These are phyloP conservation scores for Solanum lignicaule DNA, from an alignment of 257 asterid genomes.

Conservation along the genomic window DNA sequence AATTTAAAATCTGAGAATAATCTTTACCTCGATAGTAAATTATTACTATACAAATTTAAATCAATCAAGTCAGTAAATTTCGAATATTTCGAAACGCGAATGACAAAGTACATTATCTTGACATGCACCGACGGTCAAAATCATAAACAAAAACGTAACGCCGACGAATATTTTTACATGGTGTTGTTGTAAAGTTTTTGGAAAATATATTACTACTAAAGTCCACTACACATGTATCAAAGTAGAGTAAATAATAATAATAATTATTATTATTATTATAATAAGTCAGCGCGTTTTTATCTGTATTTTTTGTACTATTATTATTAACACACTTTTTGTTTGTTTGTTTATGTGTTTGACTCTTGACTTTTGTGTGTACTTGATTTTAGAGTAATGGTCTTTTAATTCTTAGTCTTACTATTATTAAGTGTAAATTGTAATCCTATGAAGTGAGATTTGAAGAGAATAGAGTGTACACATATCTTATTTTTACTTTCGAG, in stretches of 20 bases:
- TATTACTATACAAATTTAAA: fast-evolving
- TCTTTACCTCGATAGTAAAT: fast-evolving
- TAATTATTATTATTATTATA: too few species aligned
- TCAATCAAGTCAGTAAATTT: neutral
- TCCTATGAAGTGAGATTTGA: fast-evolving
- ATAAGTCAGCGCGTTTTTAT: neutral
- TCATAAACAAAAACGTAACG: too few species aligned
- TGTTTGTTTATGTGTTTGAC: neutral
- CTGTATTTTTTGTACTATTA: neutral
- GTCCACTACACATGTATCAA: neutral
- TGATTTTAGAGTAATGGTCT: neutral
- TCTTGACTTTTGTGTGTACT: neutral
- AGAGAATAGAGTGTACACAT: fast-evolving
- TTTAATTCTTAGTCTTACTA: neutral
- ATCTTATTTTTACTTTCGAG: fast-evolving
- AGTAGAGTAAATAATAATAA: neutral
- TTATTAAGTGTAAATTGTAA: neutral
- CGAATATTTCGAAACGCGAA: fast-evolving
- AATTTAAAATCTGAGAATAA: neutral
- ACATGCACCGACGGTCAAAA: neutral
- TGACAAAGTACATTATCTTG: neutral
- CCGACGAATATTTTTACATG: neutral
- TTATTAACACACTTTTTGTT: neutral
- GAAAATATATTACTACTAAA: neutral
- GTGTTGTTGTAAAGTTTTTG: neutral